Conservation (phyloP, 768 basidiomycete species). For the Tricholoma flavovirens region DNA sequence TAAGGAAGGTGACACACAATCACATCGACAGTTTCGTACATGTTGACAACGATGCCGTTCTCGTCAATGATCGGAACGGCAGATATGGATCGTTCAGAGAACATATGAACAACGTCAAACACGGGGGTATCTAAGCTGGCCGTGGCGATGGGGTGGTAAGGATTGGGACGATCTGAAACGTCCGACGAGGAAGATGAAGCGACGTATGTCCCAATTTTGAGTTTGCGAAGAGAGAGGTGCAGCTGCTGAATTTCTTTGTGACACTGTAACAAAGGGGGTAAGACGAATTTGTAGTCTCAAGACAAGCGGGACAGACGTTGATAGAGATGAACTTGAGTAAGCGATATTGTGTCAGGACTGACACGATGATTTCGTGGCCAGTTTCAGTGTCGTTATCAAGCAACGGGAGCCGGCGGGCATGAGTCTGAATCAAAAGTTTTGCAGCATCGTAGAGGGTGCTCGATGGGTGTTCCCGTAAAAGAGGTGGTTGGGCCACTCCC, state of each 20-base stretch:
- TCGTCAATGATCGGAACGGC: conserved; percentile 96
- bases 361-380: conserved; percentile 92
- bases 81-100: conserved; percentile 90
- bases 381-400: conserved; percentile 93
- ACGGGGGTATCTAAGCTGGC: conserved; percentile 89
- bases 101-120: conserved; percentile 98
- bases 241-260: conserved; percentile 77
- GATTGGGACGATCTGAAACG: conserved; percentile 50
- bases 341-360: conserved; percentile 94
- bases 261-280: conserved; percentile 50
- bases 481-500: conserved; percentile 87
- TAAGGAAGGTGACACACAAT: conserved; percentile 56
- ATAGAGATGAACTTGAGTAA: conserved; percentile 98
- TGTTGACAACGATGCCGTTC: conserved; percentile 87
- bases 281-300: conserved; percentile 4
- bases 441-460: conserved; percentile 88
- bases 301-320: conserved; percentile 54
- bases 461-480: conserved; percentile 82
- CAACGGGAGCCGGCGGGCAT: conserved; percentile 89
- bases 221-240: conserved; percentile 72
- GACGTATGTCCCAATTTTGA: conserved; percentile 94
- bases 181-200: conserved; percentile 42
- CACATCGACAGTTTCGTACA: conserved; percentile 99
- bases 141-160: conserved; percentile 87
- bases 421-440: conserved; percentile 86